Base-by-base conservation (phyloP, 2,329 filamentous ascomycete genomes). In the Xylaria polymorpha region DNA sequence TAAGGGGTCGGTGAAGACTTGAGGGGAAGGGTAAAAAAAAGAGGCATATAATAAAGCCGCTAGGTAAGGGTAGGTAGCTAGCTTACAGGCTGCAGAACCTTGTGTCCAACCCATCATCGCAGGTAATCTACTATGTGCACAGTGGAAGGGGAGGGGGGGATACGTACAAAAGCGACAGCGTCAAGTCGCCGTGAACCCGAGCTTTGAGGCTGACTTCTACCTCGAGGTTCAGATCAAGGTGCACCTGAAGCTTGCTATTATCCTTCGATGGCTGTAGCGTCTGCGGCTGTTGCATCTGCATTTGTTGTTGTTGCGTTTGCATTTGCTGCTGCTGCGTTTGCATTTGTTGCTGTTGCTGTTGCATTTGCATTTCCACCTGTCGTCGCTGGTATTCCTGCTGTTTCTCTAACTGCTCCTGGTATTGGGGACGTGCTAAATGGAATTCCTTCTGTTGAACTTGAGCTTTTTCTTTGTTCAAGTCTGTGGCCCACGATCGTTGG, bases 201-300 rank as follows among this genome's bases (percentile, higher is more conserved):
- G 93, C 93, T 85, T 96, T 96, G 70, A 96, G 86, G 75, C 94
- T 91, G 70, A 96, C 92, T 80, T 96, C 93, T 59, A 96, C 86
- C 73, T 96, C 93, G 66, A 96, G 84, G 80, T 96, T 96, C 66
- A 94, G 85, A 77, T 96, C 93, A 25, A 96, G 82, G 44, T 90
- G 87, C 74, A 96, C 80, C 78, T 91, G 91, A 77, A 94, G 82
- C 46, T 51, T 57, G 43, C 59, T 60, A 41, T 22, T 44, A 15
- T 60, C 59, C 25, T 67, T 67, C 55, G 66, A 29, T 4, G 67
- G 41, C 46, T 81, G 77, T 39, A 77, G 71, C 55, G 70, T 72
- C 61, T 76, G 35, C 35, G 75, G 72, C 66, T 72, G 68, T 41
- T 74, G 69, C 61, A 73, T 72, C 58, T 74, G 73, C 43, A 74